Conservation (phyloP, 805 yeast genomes). For the Lipomyces sp. region DNA sequence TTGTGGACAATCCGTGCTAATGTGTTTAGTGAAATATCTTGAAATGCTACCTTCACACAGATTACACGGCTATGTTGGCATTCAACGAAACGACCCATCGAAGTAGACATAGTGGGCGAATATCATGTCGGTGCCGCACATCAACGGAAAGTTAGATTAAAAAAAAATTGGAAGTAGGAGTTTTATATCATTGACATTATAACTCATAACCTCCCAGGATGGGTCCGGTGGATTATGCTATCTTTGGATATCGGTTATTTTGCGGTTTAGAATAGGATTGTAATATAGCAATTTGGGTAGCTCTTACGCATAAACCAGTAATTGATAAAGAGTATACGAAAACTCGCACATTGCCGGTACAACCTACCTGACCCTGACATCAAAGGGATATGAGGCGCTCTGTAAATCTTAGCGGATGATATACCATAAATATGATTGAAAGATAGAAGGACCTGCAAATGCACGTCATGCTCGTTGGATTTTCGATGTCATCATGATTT, state of each 20-base stretch:
- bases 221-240: not conserved
- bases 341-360: not conserved
- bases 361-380: too few relatives aligned
- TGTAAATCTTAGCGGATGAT: too few relatives aligned
- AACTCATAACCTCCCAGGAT: too few relatives aligned
- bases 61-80: constrained; percentile 76
- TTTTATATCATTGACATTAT: too few relatives aligned
- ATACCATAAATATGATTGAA: too few relatives aligned
- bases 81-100: constrained; percentile 85
- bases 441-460: too few relatives aligned
- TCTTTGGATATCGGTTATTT: not conserved
- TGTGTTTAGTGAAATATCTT: constrained; percentile 55
- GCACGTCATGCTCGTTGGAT: too few relatives aligned
- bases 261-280: not conserved
- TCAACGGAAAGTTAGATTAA: not conserved
- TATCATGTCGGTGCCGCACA: too few relatives aligned
- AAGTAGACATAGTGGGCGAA: constrained; percentile 62
- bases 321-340: not conserved
- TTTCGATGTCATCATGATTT: too few relatives aligned
- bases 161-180: not conserved
- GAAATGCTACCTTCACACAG: constrained; percentile 73
- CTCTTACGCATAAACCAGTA: not conserved
- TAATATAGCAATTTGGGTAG: not conserved
- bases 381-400: too few relatives aligned
- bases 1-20: not conserved